Evolutionary conservation across 2,329 filamentous ascomycete genomes (phyloP), one percentile per base, ranked within the genome.

Genomic region (Xylaria sp.): DNA sequence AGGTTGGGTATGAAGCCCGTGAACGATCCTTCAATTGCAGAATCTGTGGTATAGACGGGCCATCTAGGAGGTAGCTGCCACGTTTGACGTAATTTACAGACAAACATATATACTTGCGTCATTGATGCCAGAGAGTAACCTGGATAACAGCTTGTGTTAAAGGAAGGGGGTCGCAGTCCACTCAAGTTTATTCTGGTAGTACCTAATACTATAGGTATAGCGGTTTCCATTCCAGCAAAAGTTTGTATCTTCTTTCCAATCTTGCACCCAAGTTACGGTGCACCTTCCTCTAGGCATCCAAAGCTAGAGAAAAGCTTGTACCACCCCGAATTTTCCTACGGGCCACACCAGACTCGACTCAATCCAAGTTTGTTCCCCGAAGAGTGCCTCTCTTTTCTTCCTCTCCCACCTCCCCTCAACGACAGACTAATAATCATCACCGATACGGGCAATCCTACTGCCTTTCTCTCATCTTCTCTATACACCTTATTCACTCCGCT

Each of bases 231-330:
- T 51, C 25, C 32, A 34, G 52, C n/a, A 23, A 3, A 55, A 20
- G 46, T 65, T 61, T 57, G 63, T 44, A 48, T 62, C 64, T 32
- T 67, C 66, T 51, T 71, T 70, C 70, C 60, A 3, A 25, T 34
- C 59, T 54, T 23, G 23, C 32, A 41, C 46, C 18, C 41, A 15
- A 20, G 37, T 41, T 13, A 13, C 12, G 46, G 59, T 46, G 68
- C 46, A 52, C 68, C 63, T 70, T 64, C 70, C 68, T 18, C 50
- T 12, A 32, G 15, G 55, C 25, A 57, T 70, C 52, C 41, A 56
- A 59, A 15, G 62, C 32, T n/a, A 46, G 20, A 20, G 46, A 58
- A 57, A 62, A 65, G 51, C 41, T 65, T 65, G 70, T 67, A 32
- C 48, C 41, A 70, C 70, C 59, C 37, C 50, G 32, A 51, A 55